These are phyloP conservation scores for Catenaria anguillulae DNA, from an alignment of 371 early-diverging fungal species.

Conservation along the genomic window DNA sequence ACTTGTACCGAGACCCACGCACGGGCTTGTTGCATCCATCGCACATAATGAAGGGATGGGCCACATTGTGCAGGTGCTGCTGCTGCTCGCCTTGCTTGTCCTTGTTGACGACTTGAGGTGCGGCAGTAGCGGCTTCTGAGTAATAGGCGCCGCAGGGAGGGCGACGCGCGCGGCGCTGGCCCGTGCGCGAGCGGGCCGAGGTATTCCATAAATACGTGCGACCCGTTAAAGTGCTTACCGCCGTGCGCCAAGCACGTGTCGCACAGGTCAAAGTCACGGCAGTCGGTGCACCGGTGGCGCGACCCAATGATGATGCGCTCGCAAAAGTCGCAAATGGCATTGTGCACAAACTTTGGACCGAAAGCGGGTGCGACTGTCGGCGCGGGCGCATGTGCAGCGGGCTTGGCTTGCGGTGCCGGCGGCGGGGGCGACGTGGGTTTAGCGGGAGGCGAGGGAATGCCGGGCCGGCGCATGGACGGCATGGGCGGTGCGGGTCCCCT, in stretches of 20 bases:
- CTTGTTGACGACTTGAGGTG: not conserved
- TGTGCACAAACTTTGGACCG: not conserved
- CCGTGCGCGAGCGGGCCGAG: not conserved
- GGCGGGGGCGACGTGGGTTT: too few species aligned
- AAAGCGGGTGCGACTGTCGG: too few species aligned
- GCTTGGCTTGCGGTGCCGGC: too few species aligned
- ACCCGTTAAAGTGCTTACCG: not conserved
- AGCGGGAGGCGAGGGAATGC: too few species aligned
- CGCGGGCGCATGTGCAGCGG: too few species aligned
- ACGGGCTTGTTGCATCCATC: conserved; percentile 17
- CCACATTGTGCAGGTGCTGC: too few species aligned
- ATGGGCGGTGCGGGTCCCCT: too few species aligned
- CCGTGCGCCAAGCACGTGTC: not conserved
- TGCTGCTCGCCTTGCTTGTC: too few species aligned
- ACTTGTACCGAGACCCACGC: conserved; percentile 16
- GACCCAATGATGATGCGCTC: not conserved
- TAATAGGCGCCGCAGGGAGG: not conserved
- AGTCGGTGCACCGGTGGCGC: conserved; percentile 1
- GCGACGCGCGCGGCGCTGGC: not conserved
- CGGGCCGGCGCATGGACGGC: too few species aligned
- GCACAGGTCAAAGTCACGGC: conserved; percentile 7
- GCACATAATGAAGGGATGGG: conserved; percentile 11
- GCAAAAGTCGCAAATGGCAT: conserved; percentile 1
- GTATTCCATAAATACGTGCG: not conserved
- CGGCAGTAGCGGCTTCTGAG: not conserved